phyloP scores from a whole-genome alignment of 768 basidiomycete genomes.

The Inosperma sp. region DNA sequence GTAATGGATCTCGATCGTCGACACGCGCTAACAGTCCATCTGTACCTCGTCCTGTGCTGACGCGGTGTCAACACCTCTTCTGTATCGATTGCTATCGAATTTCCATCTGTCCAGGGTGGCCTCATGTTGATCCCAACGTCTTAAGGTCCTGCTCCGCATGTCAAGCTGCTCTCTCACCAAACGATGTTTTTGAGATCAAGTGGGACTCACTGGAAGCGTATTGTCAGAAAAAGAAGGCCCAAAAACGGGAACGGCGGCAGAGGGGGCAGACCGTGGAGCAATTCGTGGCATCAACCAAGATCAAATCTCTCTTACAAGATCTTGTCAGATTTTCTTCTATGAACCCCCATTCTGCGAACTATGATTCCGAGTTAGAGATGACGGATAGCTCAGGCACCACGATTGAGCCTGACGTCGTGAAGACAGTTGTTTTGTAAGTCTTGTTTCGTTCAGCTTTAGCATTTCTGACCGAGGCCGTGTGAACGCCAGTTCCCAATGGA shows the following conservation, averaged over 20 bases:
- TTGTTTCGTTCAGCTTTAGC: constrained; percentile 13
- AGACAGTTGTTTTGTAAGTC: constrained; percentile 94
- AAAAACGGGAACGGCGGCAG: constrained; percentile 61
- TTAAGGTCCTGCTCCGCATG: constrained; percentile 73
- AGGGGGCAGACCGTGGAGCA: constrained; percentile 51
- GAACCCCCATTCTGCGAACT: constrained; percentile 87
- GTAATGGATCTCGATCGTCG: constrained; percentile 53
- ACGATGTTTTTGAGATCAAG: constrained; percentile 82
- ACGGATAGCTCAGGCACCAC: constrained; percentile 69
- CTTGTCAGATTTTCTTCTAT: constrained; percentile 73
- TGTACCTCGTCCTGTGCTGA: constrained; percentile 64
- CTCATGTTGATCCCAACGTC: constrained; percentile 56
- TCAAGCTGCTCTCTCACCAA: constrained; percentile 55
- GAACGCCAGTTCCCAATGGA: constrained; percentile 80
- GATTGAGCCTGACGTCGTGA: constrained; percentile 65
- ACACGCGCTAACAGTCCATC: constrained; percentile 75
- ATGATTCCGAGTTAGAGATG: constrained; percentile 81
- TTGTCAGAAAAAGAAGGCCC: constrained; percentile 54
- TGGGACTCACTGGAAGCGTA: constrained; percentile 48
- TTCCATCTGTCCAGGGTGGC: constrained; percentile 78
- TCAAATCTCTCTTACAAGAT: constrained; percentile 76
- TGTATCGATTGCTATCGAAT: constrained; percentile 82
- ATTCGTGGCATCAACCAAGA: constrained; percentile 81
- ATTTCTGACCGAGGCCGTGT: constrained; percentile 12
- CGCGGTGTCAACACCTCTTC: constrained; percentile 92